phyloP scores from a whole-genome alignment of 2,329 filamentous ascomycete genomes.

The Stachybotrys echinatus region DNA sequence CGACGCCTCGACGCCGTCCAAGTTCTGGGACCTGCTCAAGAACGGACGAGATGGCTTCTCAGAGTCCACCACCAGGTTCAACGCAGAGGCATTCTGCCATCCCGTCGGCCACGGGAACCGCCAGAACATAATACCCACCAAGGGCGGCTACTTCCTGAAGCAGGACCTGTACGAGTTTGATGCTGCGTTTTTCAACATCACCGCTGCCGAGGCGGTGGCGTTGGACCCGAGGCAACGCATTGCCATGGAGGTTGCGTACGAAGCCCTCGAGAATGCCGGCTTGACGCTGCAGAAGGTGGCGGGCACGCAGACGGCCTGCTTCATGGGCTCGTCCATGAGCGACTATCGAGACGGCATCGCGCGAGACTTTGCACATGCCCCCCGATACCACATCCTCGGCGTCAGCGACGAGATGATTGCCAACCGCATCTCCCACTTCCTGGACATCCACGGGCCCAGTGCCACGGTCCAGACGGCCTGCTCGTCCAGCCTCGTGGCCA shows the following conservation, averaged over 20 bases:
- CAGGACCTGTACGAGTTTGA: background rate
- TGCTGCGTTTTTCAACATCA: background rate
- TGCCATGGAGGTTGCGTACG: conserved; percentile 9
- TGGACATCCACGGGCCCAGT: background rate
- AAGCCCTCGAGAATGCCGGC: conserved; percentile 10
- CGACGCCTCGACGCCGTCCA: conserved; percentile 20
- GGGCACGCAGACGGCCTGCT: background rate
- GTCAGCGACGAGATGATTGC: background rate
- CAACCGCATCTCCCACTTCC: background rate
- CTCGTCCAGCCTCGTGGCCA: background rate
- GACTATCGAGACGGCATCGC: conserved; percentile 5
- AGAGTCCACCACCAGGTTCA: background rate
- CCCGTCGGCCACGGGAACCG: background rate
- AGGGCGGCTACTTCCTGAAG: background rate
- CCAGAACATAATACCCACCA: background rate
- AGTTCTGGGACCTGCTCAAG: conserved; percentile 30
- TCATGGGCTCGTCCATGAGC: conserved; percentile 3
- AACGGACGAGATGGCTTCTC: background rate
- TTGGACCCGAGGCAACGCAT: conserved; percentile 6
- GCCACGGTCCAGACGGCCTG: background rate
- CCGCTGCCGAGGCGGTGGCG: background rate
- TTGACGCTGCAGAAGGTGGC: background rate
- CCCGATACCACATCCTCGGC: background rate
- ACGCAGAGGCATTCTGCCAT: background rate
- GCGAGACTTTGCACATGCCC: background rate